Evolutionary conservation across 108 stramenopile species (phyloP), one percentile per base, ranked within the genome.

Genomic region (Fragilaria radians): DNA sequence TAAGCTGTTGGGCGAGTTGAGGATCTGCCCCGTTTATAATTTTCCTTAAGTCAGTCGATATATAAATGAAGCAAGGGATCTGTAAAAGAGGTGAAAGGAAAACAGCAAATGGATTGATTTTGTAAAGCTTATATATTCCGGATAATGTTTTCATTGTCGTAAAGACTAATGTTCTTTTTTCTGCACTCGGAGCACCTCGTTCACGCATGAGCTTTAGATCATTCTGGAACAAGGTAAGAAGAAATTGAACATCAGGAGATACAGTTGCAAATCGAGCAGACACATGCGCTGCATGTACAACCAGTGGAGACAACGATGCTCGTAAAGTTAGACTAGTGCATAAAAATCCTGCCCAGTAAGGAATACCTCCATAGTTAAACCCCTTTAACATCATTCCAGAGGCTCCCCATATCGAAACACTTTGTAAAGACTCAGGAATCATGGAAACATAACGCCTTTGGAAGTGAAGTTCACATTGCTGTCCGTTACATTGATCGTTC

Each of bases 21-120:
- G 88, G 91, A 68, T 93, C 83, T 26, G 61, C 53, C 14, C 91
- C 91, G 58, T 89, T 81, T 54, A 93, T 86, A 46, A 93, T 81
- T 55, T 83, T 80, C 17, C 88, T 71, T 45, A 93, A 54, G 62
- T 93, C 91, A 11, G 78, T 46, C 5, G 85, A 71, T 48, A 86
- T 82, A 57, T 93, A 93, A 66, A 76, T 78, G 61, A 89, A 89
- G 62, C 87, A 57, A 0, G 88, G 85, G 30, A 93, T 80, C 70
- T 93, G 91, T 28, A 93, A 42, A 25, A 89, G 49, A 5, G 91
- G 87, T 51, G 82, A 78, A 32, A 83, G 63, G 67, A 92, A 92
- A 36, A 83, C 65, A 42, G 80, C 72, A 21, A 86, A 61, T 26
- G 85, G 80, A 73, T 88, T 78, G 59, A 93, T 79, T 25, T 72